Conservation (phyloP, 2,329 filamentous ascomycete species). For the Myriosclerotinia duriaeana region DNA sequence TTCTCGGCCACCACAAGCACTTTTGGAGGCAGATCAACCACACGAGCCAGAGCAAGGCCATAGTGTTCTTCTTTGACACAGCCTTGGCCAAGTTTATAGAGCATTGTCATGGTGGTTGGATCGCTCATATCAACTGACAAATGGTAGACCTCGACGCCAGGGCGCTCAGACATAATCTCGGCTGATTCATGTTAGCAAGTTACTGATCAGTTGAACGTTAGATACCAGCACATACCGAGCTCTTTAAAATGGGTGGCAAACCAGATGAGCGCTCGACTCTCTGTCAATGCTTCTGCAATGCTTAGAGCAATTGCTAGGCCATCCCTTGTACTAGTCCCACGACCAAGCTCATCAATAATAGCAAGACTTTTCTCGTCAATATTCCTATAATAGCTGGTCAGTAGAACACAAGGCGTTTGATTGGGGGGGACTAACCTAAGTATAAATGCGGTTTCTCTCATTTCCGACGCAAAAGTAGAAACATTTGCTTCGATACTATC, state of each 20-base stretch:
- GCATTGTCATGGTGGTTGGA: constrained; percentile 72
- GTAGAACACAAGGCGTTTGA: not conserved
- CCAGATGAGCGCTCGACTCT: constrained; percentile 78
- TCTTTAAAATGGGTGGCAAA: constrained; percentile 94
- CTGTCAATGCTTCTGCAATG: constrained; percentile 82
- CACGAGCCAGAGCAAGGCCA: constrained; percentile 75
- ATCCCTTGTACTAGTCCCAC: constrained; percentile 85
- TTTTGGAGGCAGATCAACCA: constrained; percentile 67
- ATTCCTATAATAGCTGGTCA: constrained; percentile 52
- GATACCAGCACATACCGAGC: constrained; percentile 50
- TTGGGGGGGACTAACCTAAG: constrained; percentile 50
- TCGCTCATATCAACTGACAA: constrained; percentile 66
- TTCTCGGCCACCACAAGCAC: constrained; percentile 68
- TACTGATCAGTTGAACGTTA: not conserved
- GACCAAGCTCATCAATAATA: constrained; percentile 88
- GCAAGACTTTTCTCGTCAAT: constrained; percentile 73
- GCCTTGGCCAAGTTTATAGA: constrained; percentile 79
- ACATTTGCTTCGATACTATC: constrained; percentile 88
- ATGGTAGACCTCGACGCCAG: constrained; percentile 80
- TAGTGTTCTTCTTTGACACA: constrained; percentile 72
- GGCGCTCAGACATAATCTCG: constrained; percentile 68
- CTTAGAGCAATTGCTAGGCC: constrained; percentile 86
- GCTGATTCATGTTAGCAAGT: constrained; percentile 46
- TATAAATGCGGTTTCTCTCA: constrained; percentile 95
- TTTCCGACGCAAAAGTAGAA: constrained; percentile 90